A percentile compares a stretch with the other conserved stretches of the same genome.
These are phyloP conservation scores for Suillus occidentalis DNA, from an alignment of 768 basidiomycete species.

Conservation along the genomic window DNA sequence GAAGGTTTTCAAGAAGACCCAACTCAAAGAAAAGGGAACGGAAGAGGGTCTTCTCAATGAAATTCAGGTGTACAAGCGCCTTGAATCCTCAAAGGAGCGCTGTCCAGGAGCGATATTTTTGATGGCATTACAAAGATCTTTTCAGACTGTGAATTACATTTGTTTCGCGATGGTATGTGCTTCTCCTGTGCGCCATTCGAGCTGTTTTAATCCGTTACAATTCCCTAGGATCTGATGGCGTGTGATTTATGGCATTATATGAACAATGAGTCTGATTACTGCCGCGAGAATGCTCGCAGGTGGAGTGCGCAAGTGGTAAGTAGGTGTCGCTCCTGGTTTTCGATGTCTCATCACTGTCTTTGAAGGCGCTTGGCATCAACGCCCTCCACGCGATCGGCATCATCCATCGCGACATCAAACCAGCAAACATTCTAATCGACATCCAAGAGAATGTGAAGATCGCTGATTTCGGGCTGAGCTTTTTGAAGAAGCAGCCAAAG, in stretches of 20 bases:
- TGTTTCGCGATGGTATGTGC: slow-evolving; percentile 43
- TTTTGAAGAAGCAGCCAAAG: slow-evolving; percentile 11
- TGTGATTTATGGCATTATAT: slow-evolving; percentile 37
- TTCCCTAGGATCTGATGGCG: slow-evolving; percentile 41
- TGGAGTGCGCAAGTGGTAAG: slow-evolving; percentile 44
- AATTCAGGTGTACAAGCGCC: slow-evolving; percentile 34
- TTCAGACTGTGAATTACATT: slow-evolving; percentile 30
- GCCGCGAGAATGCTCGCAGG: background rate
- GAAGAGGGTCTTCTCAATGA: slow-evolving; percentile 29
- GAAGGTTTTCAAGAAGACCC: slow-evolving; percentile 33
- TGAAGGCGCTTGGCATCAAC: slow-evolving; percentile 39
- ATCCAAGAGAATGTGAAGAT: slow-evolving; percentile 39
- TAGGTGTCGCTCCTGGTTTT: background rate
- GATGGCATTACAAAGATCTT: slow-evolving; percentile 38
- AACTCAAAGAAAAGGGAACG: slow-evolving; percentile 12
- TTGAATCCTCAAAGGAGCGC: slow-evolving; percentile 24
- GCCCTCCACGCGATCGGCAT: slow-evolving; percentile 59
- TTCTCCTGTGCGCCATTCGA: background rate
- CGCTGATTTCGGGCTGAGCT: slow-evolving; percentile 42
- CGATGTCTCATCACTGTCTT: slow-evolving; percentile 1
- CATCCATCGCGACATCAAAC: slow-evolving; percentile 69
- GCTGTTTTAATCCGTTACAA: background rate
- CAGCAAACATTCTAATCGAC: slow-evolving; percentile 67
- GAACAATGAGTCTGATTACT: slow-evolving; percentile 15
- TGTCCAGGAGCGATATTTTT: slow-evolving; percentile 33